A percentile compares a stretch with the other conserved stretches of the same genome.
phyloP scores from a whole-genome alignment of 2,329 filamentous ascomycete species.

The Monilinia fructicola region DNA sequence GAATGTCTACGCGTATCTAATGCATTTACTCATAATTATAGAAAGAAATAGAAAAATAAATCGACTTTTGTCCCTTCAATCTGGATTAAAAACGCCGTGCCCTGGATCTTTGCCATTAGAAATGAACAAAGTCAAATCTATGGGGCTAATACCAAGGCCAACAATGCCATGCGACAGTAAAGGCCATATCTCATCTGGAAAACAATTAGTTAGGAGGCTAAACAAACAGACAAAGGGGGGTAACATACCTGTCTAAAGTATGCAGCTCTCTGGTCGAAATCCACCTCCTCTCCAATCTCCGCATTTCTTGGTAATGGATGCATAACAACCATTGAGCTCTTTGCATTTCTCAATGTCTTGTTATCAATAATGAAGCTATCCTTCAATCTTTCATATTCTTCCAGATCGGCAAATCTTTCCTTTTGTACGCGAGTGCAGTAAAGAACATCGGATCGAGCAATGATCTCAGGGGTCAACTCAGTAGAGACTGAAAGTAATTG shows the following conservation, averaged over 20 bases:
- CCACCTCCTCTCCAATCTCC: slow-evolving; percentile 92
- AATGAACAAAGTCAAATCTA: slow-evolving; percentile 25
- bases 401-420: slow-evolving; percentile 82
- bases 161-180: slow-evolving; percentile 95
- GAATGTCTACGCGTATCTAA: slow-evolving; percentile 15
- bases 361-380: slow-evolving; percentile 89
- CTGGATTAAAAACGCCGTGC: background rate
- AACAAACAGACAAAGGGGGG: slow-evolving; percentile 11
- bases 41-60: background rate
- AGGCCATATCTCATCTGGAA: slow-evolving; percentile 92
- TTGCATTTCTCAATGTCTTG: slow-evolving; percentile 83
- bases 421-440: slow-evolving; percentile 98
- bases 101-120: background rate
- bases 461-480: slow-evolving; percentile 79
- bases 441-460: slow-evolving; percentile 83
- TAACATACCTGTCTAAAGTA: slow-evolving; percentile 96
- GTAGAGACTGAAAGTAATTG: slow-evolving; percentile 76
- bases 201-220: background rate
- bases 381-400: slow-evolving; percentile 84
- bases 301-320: slow-evolving; percentile 92
- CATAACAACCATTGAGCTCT: slow-evolving; percentile 90
- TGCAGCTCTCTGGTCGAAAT: slow-evolving; percentile 93
- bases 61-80: slow-evolving; percentile 6
- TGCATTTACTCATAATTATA: slow-evolving; percentile 14
- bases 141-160: slow-evolving; percentile 82